phyloP scores from a whole-genome alignment of 306 rosid species.

The Fagus crenata region DNA sequence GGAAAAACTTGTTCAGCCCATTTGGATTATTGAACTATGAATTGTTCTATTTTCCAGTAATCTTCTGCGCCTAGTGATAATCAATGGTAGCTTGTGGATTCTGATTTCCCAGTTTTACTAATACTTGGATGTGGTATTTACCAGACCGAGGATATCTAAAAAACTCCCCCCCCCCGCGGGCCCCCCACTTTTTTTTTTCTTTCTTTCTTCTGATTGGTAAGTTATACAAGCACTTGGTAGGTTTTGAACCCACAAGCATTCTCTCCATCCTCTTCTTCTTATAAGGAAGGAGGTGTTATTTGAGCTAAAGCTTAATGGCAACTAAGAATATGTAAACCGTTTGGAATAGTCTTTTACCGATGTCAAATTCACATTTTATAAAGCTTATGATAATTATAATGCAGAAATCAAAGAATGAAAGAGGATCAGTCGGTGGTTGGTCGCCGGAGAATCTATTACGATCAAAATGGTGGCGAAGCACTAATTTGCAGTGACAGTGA shows the following conservation, averaged over 20 bases:
- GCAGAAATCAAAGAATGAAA: conserved; percentile 98
- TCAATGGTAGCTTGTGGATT: neutral
- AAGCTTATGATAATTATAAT: conserved; percentile 25
- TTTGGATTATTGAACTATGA: neutral
- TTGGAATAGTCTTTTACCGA: neutral
- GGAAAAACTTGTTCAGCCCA: neutral
- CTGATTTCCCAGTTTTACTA: neutral
- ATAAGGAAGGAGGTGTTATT: neutral
- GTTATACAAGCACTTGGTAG: neutral
- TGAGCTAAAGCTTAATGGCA: neutral
- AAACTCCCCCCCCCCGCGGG: too few species aligned
- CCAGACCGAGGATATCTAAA: neutral
- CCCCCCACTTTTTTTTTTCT: neutral
- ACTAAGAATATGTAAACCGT: neutral
- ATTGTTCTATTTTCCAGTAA: neutral
- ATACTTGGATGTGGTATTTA: neutral
- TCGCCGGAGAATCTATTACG: conserved; percentile 96
- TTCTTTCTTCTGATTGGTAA: conserved; percentile 1
- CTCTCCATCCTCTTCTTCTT: neutral
- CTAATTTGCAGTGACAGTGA: conserved; percentile 98
- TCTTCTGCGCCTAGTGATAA: neutral
- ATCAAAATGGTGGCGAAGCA: conserved; percentile 96
- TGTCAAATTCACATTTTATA: conserved; percentile 18
- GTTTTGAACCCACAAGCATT: neutral
- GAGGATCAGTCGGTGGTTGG: conserved; percentile 98